Evolutionary conservation across 177 flowering plant genomes (phyloP), one percentile per base, ranked within the genome.

Genomic region (Tripterygium wilfordii): DNA sequence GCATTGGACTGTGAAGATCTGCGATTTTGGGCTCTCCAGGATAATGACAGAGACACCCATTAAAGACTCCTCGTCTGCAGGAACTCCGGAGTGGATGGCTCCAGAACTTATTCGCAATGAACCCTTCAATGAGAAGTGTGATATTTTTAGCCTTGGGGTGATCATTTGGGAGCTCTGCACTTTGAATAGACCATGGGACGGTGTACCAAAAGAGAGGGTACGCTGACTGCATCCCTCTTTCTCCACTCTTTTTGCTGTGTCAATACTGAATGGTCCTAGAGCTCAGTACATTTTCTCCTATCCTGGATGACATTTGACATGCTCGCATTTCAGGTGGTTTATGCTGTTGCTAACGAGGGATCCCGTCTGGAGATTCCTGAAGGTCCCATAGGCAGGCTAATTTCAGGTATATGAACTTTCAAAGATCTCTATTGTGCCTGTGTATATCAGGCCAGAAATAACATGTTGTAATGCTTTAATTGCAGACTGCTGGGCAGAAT

Each of bases 51-150:
- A 75, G 1, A 22, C 51, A 19, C 75, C 88, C 28, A 64, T 79
- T 49, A 78, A 68, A 61, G 90, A 81, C 56, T 62, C 81, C 8
- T 70, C 95, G 5, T 80, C 86, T 51, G 98, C 96, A 8, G 97
- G 99, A 26, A 85, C 96, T 61, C 97, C 99, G 2, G 99, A 94
- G 60, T 90, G 99, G 97, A 87, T 90, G 96, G 97, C 96, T 49
- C 99, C 97, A 44, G 99, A 89, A 51, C 92, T 94, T 27, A 85
- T 87, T n/a, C 92, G 97, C 19, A 83, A 80, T 33, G 96, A 94
- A 60, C 86, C 88, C 44, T 89, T 85, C 66, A 78, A 86, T 0
- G 96, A 85, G 67, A 90, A 87, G 66, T 85, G 95, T 57, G 97
- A 94, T 45, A 79, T 94, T 42, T 90, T 94, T 58, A 94, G 99